These are phyloP conservation scores for Gomphus bonarii DNA, from an alignment of 1,284 basidiomycete genomes.

Conservation along the genomic window DNA sequence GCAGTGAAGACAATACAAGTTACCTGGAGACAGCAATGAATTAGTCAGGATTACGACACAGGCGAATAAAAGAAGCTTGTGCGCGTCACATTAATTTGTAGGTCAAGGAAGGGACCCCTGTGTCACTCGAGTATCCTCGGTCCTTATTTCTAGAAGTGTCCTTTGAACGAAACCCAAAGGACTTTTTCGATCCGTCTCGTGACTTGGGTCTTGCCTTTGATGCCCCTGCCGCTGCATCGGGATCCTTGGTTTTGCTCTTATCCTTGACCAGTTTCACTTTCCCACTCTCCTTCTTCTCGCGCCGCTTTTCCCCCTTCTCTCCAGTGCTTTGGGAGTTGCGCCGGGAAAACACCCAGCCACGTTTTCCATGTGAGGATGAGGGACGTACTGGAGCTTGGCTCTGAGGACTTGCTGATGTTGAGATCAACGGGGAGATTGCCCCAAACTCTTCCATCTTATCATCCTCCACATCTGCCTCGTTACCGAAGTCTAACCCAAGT, in stretches of 20 bases:
- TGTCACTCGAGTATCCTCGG: slow-evolving; percentile 6
- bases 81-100: slow-evolving; percentile 1
- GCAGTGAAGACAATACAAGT: not conserved
- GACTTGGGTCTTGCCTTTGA: not conserved
- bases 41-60: not conserved
- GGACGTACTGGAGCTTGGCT: not conserved
- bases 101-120: slow-evolving; percentile 2
- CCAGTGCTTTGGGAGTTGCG: not conserved
- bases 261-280: not conserved
- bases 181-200: not conserved
- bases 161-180: not conserved
- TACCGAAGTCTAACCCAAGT: not conserved
- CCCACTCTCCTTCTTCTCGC: not conserved
- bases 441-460: not conserved
- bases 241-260: not conserved
- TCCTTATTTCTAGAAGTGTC: not conserved
- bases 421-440: not conserved
- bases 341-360: slow-evolving; percentile 4
- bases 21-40: not conserved
- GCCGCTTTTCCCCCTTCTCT: not conserved
- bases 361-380: not conserved
- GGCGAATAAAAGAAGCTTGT: not conserved
- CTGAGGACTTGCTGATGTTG: not conserved
- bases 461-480: not conserved
- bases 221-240: too few species aligned